These are phyloP conservation scores for Fusarium transvaalense DNA, from an alignment of 2,329 filamentous ascomycete species.

Conservation along the genomic window DNA sequence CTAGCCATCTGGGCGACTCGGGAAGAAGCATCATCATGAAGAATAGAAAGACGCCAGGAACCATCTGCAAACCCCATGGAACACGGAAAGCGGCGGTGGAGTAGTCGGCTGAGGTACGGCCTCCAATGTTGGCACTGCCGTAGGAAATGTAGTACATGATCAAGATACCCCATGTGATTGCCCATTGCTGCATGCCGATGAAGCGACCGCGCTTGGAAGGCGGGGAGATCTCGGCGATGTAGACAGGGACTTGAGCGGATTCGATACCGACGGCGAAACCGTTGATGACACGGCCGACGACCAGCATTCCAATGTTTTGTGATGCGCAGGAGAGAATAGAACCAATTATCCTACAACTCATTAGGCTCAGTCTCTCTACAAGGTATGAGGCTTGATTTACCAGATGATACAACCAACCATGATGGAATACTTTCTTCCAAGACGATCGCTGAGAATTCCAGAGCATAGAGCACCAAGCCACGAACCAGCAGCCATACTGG, in stretches of 20 bases:
- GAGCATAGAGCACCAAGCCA: constrained; percentile 63
- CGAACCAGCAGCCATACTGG: constrained; percentile 65
- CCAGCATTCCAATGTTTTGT: constrained; percentile 53
- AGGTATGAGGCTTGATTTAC: constrained; percentile 54
- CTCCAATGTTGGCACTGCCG: constrained; percentile 70
- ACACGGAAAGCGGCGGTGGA: constrained; percentile 69
- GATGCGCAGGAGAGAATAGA: constrained; percentile 61
- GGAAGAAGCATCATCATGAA: constrained; percentile 68
- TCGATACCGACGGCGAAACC: constrained; percentile 72
- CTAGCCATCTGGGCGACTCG: constrained; percentile 73
- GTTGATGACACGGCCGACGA: constrained; percentile 71
- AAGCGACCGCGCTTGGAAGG: constrained; percentile 54
- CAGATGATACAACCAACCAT: constrained; percentile 64
- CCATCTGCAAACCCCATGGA: constrained; percentile 71
- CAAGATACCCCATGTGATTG: constrained; percentile 77
- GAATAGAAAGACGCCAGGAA: constrained; percentile 70
- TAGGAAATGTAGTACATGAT: constrained; percentile 78
- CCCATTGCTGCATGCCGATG: constrained; percentile 75
- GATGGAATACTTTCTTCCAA: constrained; percentile 64
- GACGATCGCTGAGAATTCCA: constrained; percentile 62
- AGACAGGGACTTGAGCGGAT: constrained; percentile 77
- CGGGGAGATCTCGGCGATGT: constrained; percentile 77
- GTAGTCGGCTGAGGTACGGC: constrained; percentile 59
- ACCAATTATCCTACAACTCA: constrained; percentile 58
- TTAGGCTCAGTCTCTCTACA: not conserved